Evolutionary conservation across 2,329 filamentous ascomycete species (phyloP).

Genomic region (Falciphora oryzae): DNA sequence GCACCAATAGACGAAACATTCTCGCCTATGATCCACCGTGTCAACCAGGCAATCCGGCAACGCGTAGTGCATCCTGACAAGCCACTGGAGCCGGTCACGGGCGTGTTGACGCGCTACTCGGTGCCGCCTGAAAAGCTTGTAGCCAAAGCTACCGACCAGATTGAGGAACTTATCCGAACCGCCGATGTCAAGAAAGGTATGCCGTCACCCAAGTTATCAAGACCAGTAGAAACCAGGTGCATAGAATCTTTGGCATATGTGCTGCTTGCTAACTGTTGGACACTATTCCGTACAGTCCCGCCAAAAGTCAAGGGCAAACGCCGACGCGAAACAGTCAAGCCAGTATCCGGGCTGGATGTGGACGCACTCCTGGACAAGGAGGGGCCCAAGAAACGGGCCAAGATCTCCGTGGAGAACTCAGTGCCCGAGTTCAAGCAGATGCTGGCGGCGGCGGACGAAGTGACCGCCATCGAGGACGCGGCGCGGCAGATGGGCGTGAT

Average conservation of each 20-base stretch:
- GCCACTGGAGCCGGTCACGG: constrained; percentile 55
- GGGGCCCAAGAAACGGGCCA: constrained; percentile 27
- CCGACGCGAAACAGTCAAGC: constrained; percentile 65
- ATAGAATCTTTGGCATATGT: neutral
- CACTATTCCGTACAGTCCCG: constrained; percentile 53
- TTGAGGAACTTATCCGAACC: constrained; percentile 60
- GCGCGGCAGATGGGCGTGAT: constrained; percentile 70
- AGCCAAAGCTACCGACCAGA: constrained; percentile 45
- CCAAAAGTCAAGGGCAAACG: constrained; percentile 72
- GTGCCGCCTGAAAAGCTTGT: constrained; percentile 64
- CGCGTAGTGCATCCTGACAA: constrained; percentile 70
- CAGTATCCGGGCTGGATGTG: constrained; percentile 84
- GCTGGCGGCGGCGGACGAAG: constrained; percentile 54
- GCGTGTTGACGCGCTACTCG: constrained; percentile 63
- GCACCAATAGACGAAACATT: constrained; percentile 75
- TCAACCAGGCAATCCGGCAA: constrained; percentile 78
- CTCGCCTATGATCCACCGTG: constrained; percentile 79
- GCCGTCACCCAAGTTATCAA: constrained; percentile 5
- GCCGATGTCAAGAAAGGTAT: constrained; percentile 80
- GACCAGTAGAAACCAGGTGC: too few species aligned
- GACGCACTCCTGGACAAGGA: constrained; percentile 67
- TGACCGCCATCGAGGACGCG: constrained; percentile 59
- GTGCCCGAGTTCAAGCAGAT: constrained; percentile 88
- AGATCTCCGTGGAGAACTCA: constrained; percentile 61
- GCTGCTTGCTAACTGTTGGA: neutral